A percentile compares a stretch with the other conserved stretches of the same genome.
Conservation (phyloP, 352 stramenopile species). For the Aphanomyces euteiches region DNA sequence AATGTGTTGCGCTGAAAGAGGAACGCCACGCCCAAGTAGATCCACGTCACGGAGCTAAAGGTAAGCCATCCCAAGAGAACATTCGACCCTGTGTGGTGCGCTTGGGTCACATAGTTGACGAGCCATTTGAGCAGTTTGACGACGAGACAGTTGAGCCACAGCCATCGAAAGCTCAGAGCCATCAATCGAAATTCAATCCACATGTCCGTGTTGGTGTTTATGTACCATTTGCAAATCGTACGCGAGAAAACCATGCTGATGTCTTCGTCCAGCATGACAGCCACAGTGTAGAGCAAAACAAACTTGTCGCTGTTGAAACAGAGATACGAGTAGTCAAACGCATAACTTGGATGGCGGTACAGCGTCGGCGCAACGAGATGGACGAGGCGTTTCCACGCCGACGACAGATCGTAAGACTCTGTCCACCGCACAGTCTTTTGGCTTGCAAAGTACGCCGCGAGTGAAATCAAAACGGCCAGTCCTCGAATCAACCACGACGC, state of each 20-base stretch:
- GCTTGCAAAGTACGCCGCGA: not conserved
- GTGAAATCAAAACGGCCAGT: not conserved
- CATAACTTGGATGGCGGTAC: slow-evolving; percentile 11
- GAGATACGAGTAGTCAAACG: slow-evolving; percentile 10
- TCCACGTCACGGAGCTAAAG: not conserved
- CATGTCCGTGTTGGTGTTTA: not conserved
- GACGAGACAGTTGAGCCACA: slow-evolving; percentile 17
- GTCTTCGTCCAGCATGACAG: slow-evolving; percentile 3
- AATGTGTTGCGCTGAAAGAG: slow-evolving; percentile 4
- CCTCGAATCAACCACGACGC: not conserved
- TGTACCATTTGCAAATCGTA: not conserved
- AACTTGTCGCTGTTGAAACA: slow-evolving; percentile 29
- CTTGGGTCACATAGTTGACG: not conserved
- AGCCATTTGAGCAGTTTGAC: slow-evolving; percentile 15
- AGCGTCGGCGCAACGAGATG: not conserved
- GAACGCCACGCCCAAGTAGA: slow-evolving; percentile 9
- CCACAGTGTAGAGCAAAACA: slow-evolving; percentile 21
- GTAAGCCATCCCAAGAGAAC: slow-evolving; percentile 7
- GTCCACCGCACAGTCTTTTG: slow-evolving; percentile 20
- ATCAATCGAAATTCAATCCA: slow-evolving; percentile 2
- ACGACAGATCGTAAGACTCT: not conserved
- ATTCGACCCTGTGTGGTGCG: not conserved
- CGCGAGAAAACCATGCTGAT: not conserved
- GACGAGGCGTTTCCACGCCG: not conserved
- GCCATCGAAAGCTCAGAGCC: not conserved